phyloP scores from a whole-genome alignment of 352 stramenopile species.

The Globisporangium iwayamae region DNA sequence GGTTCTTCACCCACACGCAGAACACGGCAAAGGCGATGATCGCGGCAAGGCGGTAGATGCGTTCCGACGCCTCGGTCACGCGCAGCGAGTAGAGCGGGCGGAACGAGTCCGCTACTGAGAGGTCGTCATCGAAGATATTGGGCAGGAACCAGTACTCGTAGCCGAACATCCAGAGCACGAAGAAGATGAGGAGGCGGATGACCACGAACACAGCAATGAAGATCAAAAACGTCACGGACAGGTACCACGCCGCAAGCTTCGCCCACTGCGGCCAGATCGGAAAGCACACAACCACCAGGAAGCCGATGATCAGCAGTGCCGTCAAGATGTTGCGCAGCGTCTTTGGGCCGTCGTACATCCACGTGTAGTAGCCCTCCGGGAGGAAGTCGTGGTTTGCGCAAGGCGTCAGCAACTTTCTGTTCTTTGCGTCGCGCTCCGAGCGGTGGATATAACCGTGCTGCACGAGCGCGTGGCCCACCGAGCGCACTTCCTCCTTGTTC shows the following conservation, averaged over 20 bases:
- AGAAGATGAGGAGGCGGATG: slow-evolving; percentile 94
- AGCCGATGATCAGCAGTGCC: slow-evolving; percentile 95
- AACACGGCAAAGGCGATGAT: slow-evolving; percentile 94
- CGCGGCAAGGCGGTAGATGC: slow-evolving; percentile 93
- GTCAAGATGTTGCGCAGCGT: slow-evolving; percentile 98
- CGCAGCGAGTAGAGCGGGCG: slow-evolving; percentile 92
- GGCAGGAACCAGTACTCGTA: slow-evolving; percentile 99
- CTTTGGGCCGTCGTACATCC: slow-evolving; percentile 98
- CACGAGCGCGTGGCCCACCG: slow-evolving; percentile 70
- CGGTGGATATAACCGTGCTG: slow-evolving; percentile 85
- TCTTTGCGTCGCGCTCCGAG: slow-evolving; percentile 82
- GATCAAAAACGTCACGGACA: slow-evolving; percentile 98
- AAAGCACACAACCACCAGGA: slow-evolving; percentile 97
- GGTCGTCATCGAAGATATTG: slow-evolving; percentile 98
- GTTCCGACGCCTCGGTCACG: slow-evolving; percentile 86
- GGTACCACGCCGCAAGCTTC: slow-evolving; percentile 98
- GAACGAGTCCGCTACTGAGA: slow-evolving; percentile 98
- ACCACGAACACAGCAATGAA: slow-evolving; percentile 98
- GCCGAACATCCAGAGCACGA: slow-evolving; percentile 93
- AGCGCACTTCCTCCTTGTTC: slow-evolving; percentile 74
- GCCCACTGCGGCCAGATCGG: slow-evolving; percentile 99
- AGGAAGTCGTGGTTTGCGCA: slow-evolving; percentile 90
- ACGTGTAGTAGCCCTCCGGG: slow-evolving; percentile 97
- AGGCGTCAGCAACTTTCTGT: slow-evolving; percentile 84
- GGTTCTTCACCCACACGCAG: slow-evolving; percentile 97